Evolutionary conservation across 768 basidiomycete species (phyloP).

Genomic region (Ramaria rubella): DNA sequence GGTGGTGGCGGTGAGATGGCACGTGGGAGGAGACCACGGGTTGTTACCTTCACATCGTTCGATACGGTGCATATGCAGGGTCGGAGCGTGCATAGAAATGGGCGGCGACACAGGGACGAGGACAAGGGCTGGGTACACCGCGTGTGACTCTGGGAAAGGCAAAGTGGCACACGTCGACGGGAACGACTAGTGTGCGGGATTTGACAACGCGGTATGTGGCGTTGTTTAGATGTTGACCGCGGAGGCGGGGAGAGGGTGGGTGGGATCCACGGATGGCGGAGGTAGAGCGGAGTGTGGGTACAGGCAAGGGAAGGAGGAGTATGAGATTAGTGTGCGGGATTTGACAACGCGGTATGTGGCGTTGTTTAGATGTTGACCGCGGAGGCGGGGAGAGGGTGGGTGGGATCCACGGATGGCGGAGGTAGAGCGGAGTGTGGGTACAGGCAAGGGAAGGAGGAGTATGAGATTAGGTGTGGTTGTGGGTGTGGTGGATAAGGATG

Average conservation of each 20-base stretch:
- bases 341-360: constrained; percentile 75
- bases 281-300: no score
- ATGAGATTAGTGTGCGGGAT: constrained; percentile 23
- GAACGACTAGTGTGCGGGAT: no score
- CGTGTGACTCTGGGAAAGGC: constrained; percentile 31
- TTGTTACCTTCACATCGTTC: not conserved
- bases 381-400: not conserved
- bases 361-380: constrained; percentile 60
- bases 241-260: no score
- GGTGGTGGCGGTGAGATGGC: constrained; percentile 20
- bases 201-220: no score
- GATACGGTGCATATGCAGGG: no score
- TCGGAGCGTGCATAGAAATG: not conserved
- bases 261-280: no score
- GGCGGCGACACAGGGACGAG: not conserved
- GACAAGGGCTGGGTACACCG: constrained; percentile 11
- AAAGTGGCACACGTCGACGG: constrained; percentile 74
- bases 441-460: not conserved
- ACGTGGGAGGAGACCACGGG: not conserved
- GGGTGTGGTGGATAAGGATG: not conserved
- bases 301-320: no score
- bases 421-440: not conserved
- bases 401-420: no score
- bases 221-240: no score
- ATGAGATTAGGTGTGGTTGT: no score